A percentile compares a stretch with the other conserved stretches of the same genome.
Evolutionary conservation across 2,329 filamentous ascomycete genomes (phyloP).

Genomic region (Xylaria sp.): DNA sequence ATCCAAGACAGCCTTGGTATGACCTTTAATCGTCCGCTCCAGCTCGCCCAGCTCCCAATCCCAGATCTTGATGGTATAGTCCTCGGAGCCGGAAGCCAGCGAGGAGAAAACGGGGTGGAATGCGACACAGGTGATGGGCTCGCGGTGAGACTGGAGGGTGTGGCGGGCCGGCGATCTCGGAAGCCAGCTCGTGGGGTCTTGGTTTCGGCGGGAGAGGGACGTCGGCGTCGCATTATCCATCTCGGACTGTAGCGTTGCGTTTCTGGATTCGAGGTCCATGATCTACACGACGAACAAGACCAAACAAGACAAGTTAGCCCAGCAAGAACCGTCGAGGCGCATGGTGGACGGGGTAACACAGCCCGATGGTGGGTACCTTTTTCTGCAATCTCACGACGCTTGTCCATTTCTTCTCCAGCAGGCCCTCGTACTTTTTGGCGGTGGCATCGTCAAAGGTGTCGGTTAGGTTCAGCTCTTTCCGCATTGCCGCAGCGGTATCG

Average conservation of each 20-base stretch:
- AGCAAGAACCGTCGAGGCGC: constrained; percentile 1
- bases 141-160: constrained; percentile 82
- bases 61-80: constrained; percentile 96
- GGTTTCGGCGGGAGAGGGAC: constrained; percentile 80
- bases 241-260: constrained; percentile 78
- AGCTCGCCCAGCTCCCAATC: constrained; percentile 95
- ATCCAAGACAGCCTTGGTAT: constrained; percentile 88
- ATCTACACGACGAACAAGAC: constrained; percentile 65
- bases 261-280: constrained; percentile 88
- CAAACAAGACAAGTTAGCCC: constrained; percentile 8
- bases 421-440: constrained; percentile 90
- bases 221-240: constrained; percentile 82
- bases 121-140: constrained; percentile 84
- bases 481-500: constrained; percentile 74
- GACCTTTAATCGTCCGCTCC: constrained; percentile 89
- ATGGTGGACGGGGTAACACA: neutral
- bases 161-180: constrained; percentile 85
- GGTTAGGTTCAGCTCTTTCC: constrained; percentile 79
- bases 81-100: constrained; percentile 88
- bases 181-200: constrained; percentile 87
- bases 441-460: constrained; percentile 80
- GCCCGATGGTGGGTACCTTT: constrained; percentile 68
- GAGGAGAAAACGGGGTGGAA: constrained; percentile 94
- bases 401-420: constrained; percentile 99
- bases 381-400: constrained; percentile 94